Evolutionary conservation across 2,329 filamentous ascomycete species (phyloP).

Genomic region (Penicillium sp.): DNA sequence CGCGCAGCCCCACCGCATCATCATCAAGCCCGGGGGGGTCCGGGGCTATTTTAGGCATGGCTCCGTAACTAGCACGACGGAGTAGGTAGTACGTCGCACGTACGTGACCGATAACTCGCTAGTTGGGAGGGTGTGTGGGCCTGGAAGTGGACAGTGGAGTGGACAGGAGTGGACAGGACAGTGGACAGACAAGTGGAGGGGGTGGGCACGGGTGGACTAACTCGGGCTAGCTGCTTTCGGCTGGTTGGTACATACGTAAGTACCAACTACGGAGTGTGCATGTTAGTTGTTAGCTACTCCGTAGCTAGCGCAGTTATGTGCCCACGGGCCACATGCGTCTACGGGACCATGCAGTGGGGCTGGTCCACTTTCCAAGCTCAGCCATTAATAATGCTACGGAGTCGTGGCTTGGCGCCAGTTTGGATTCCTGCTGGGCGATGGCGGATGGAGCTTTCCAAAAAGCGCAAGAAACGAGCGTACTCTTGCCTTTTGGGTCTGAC

Average conservation of each 20-base stretch:
- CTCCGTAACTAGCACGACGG: background rate
- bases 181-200: too few species aligned
- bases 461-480: too few species aligned
- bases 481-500: too few species aligned
- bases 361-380: background rate
- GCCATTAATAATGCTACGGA: background rate
- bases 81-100: background rate
- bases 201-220: too few species aligned
- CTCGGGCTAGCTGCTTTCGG: too few species aligned
- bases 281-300: background rate
- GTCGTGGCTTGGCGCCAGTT: background rate
- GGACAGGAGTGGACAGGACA: too few species aligned
- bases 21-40: background rate
- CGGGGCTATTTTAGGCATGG: background rate
- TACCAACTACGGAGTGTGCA: too few species aligned
- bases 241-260: too few species aligned
- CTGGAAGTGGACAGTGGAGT: background rate
- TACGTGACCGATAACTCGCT: too few species aligned
- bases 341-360: slow-evolving; percentile 4
- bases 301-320: background rate
- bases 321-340: slow-evolving; percentile 11
- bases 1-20: background rate
- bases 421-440: slow-evolving; percentile 2
- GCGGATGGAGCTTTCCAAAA: too few species aligned
- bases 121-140: background rate